These are phyloP conservation scores for Quercus tomentella DNA, from an alignment of 331 rosid species.

Conservation along the genomic window DNA sequence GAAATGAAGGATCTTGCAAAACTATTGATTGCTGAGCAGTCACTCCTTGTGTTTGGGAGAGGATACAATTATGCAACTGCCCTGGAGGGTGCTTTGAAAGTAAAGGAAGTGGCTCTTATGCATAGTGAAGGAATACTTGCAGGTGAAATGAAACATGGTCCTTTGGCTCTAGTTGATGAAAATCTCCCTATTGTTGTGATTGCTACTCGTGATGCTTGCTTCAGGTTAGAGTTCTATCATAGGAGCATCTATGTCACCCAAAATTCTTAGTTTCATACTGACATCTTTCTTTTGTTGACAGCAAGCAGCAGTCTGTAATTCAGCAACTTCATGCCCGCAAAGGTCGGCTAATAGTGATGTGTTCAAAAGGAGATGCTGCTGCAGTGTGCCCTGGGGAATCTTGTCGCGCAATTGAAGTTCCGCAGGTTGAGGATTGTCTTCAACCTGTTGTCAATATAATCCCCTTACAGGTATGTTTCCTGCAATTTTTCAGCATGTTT, in stretches of 20 bases:
- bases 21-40: constrained; percentile 83
- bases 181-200: constrained; percentile 83
- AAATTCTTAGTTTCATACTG: constrained; percentile 20
- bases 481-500: neutral
- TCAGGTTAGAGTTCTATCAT: constrained; percentile 62
- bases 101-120: constrained; percentile 98
- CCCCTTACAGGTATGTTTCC: constrained; percentile 74
- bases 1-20: constrained; percentile 91
- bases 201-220: constrained; percentile 94
- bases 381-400: constrained; percentile 60
- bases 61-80: constrained; percentile 96
- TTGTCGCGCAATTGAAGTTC: constrained; percentile 87
- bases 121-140: constrained; percentile 99
- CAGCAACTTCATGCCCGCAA: constrained; percentile 98
- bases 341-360: constrained; percentile 91
- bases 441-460: constrained; percentile 92
- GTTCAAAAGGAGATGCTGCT: constrained; percentile 85
- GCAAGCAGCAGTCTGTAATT: constrained; percentile 99
- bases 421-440: constrained; percentile 91
- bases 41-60: constrained; percentile 98
- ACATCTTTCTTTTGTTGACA: constrained; percentile 40
- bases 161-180: constrained; percentile 98
- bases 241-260: constrained; percentile 6
- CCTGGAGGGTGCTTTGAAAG: constrained; percentile 97
- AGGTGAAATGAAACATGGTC: constrained; percentile 99